phyloP scores from a whole-genome alignment of 805 yeast genomes.

The Candida boleticola region DNA sequence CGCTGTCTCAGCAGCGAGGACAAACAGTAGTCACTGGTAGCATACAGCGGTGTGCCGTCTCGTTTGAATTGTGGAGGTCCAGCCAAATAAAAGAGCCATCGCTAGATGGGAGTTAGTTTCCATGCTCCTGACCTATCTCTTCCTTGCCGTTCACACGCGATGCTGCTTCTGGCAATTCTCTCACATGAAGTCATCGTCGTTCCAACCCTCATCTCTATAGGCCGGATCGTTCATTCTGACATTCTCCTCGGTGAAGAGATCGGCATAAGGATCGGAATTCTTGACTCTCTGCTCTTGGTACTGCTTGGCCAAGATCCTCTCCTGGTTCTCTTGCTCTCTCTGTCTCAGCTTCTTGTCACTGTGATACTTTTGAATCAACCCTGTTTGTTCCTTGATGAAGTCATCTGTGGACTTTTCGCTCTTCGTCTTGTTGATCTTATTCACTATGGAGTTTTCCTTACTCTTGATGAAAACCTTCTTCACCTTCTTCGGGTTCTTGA shows the following conservation, averaged over 20 bases:
- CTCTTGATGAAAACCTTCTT: slow-evolving; percentile 51
- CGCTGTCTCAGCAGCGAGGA: no score
- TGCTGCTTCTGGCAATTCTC: neutral
- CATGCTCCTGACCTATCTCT: no score
- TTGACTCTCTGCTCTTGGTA: slow-evolving; percentile 38
- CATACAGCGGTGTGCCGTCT: no score
- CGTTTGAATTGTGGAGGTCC: no score
- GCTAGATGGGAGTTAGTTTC: no score
- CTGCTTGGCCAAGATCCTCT: slow-evolving; percentile 33
- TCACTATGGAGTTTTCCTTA: slow-evolving; percentile 58
- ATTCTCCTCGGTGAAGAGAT: slow-evolving; percentile 32
- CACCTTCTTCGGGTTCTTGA: slow-evolving; percentile 56
- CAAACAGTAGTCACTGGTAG: no score
- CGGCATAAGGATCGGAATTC: slow-evolving; percentile 32
- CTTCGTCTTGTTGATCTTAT: slow-evolving; percentile 63
- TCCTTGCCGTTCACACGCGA: no score
- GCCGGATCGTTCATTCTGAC: slow-evolving; percentile 30
- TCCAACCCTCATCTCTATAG: slow-evolving; percentile 34
- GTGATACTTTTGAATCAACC: slow-evolving; percentile 29
- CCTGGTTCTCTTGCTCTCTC: slow-evolving; percentile 22
- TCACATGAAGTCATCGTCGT: slow-evolving; percentile 37
- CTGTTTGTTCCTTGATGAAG: slow-evolving; percentile 33
- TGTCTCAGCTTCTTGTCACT: slow-evolving; percentile 40
- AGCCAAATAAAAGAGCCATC: no score
- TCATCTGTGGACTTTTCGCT: slow-evolving; percentile 50